Conservation (phyloP, 176 grass and related monocot species). For the Secale cereale region DNA sequence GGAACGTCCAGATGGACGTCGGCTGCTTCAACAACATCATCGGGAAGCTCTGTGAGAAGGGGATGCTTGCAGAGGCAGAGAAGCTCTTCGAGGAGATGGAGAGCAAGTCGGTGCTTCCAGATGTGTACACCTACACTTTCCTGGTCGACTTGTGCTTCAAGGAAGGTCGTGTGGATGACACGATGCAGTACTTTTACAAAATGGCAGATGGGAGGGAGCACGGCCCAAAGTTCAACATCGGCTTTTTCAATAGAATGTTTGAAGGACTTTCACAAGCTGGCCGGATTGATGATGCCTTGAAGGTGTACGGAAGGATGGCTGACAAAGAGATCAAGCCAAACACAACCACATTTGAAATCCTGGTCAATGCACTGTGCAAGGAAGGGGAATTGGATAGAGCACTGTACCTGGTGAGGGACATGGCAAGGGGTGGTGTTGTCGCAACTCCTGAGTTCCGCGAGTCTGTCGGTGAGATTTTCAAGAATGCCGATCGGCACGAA, state of each 20-base stretch:
- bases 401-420: conserved; percentile 36
- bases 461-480: conserved; percentile 33
- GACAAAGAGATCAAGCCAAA: conserved; percentile 49
- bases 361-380: conserved; percentile 46
- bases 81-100: conserved; percentile 7
- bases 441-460: conserved; percentile 30
- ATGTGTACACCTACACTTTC: conserved; percentile 44
- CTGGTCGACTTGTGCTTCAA: conserved; percentile 30
- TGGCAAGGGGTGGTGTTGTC: conserved; percentile 44
- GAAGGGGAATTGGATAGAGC: conserved; percentile 41
- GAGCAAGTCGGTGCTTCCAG: conserved; percentile 24
- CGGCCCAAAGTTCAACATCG: conserved; percentile 44
- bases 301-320: conserved; percentile 57
- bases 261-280: conserved; percentile 50
- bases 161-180: not conserved
- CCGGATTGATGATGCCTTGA: conserved; percentile 41
- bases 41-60: not conserved
- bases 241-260: conserved; percentile 61
- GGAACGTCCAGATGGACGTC: conserved; percentile 2
- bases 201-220: conserved; percentile 24
- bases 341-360: conserved; percentile 40
- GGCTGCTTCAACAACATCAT: conserved; percentile 18
- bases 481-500: conserved; percentile 34
- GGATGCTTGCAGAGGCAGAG: not conserved
- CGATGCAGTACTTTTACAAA: not conserved